Evolutionary conservation across 192 early-diverging fungal species (phyloP), one percentile per base, ranked within the genome.

Genomic region (Coemansia sp.): DNA sequence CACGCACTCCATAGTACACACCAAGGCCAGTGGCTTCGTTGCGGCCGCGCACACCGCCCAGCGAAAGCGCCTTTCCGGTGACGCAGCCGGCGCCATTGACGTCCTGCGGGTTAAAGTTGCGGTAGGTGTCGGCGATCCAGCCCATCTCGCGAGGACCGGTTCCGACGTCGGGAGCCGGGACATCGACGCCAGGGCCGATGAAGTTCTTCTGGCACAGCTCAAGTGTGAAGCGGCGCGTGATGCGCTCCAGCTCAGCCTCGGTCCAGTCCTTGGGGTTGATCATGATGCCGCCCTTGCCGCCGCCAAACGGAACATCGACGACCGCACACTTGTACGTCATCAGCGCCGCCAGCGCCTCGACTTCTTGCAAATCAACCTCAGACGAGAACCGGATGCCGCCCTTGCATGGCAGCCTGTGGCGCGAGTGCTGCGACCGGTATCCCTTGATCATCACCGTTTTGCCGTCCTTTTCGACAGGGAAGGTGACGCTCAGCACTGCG

Each of bases 291-390:
- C 91, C 91, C 77, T 93, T 93, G 65, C 90, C 91, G 38, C 78
- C 75, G 59, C 88, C 87, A 83, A 87, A 93, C 56, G 91, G 91
- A 63, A 93, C 91, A 67, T 93, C 90, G 22, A 93, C 90, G 14
- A 91, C 89, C 38, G 91, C 91, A 67, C 90, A 91, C 81, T 93
- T 93, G 81, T 85, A 93, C 38, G 91, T 91, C 91, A 93, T 93
- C 54, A 93, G 76, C 10, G 90, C 87, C 17, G 91, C 89, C 53
- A 93, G 83, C 9, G 91, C 91, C 71, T 90, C 87, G 20, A 93
- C 91, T 61, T 93, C 91, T 48, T 93, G 88, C 41, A 91, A 70
- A 67, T 93, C 90, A 29, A 93, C 91, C 46, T 86, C 89, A 4
- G 86, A 83, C 38, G 89, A 87, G 79, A 85, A 93, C 36, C 91